Base-by-base conservation (phyloP, 768 basidiomycete species). In the Terana coerulea region DNA sequence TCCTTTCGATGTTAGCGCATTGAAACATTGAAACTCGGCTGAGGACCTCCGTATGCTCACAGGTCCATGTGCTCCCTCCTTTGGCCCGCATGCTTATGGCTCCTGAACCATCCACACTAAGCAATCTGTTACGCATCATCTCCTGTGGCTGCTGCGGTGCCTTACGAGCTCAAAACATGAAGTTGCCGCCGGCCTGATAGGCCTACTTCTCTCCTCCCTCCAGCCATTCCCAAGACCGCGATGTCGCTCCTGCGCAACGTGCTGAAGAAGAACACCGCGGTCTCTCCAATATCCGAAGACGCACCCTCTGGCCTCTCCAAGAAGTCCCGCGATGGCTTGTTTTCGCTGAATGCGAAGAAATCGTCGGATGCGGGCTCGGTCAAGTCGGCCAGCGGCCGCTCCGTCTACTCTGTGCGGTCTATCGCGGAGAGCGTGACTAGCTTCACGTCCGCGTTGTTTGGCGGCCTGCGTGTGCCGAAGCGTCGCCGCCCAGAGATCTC, bases 231-330 rank as follows among this genome's bases (percentile, higher is more conserved):
- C n/a, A n/a, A n/a, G 31, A 26, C 49, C 17, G 36, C 19, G 17
- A 52, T 52, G 51, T 52, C 51, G 17, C 51, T 52, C 21, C 36
- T 52, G n/a, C 25, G 34, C 8, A 52, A 45, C 51, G 44, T 47
- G 15, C 51, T 52, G 12, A 25, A 31, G 26, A 52, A 52, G 51
- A 52, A 52, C 51, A 46, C 36, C 21, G 51, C 51, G 15, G 39
- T 14, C 5, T 19, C 34, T 4, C 21, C 17, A 12, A n/a, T n/a
- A n/a, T 6, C 40, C 5, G 25, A 41, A 8, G 45, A 29, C 17
- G 22, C 51, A 15, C 43, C 44, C 3, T 8, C 33, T 14, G 51
- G 44, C 8, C 51, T 52, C 35, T 52, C 51, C 5, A n/a, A 45
- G 25, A 30, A 39, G 25, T 26, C 51, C 3, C n/a, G 33, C 19